These are phyloP conservation scores for Penicillium sp. DNA, from an alignment of 2,329 filamentous ascomycete genomes.

Conservation along the genomic window DNA sequence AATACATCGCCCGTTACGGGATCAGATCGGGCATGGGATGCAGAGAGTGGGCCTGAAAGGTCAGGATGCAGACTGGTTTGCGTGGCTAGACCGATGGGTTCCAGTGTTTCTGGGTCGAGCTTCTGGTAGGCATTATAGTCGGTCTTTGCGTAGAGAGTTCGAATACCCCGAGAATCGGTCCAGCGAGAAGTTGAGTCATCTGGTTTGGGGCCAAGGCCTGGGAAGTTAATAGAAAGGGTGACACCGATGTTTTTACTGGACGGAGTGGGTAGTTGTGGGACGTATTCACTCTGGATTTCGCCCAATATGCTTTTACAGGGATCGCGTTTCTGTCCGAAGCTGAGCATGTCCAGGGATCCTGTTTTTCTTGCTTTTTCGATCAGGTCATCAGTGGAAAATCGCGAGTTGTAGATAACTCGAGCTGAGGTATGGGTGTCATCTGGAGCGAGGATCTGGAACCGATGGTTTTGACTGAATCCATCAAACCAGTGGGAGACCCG, in stretches of 20 bases:
- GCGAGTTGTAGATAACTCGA: conserved; percentile 68
- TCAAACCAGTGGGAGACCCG: conserved; percentile 77
- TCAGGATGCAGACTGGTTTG: conserved; percentile 66
- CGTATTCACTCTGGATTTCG: conserved; percentile 53
- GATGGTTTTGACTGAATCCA: conserved; percentile 67
- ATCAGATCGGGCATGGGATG: conserved; percentile 70
- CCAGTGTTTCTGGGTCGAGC: conserved; percentile 68
- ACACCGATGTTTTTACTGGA: conserved; percentile 66
- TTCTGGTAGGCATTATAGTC: conserved; percentile 60
- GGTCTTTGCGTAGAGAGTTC: conserved; percentile 59
- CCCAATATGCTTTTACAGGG: conserved; percentile 71
- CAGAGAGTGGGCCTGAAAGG: conserved; percentile 65
- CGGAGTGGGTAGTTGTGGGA: conserved; percentile 50
- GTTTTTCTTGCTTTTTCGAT: conserved; percentile 60
- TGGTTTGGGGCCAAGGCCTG: conserved; percentile 48
- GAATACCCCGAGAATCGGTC: conserved; percentile 39
- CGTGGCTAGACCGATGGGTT: conserved; percentile 64
- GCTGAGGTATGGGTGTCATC: conserved; percentile 31
- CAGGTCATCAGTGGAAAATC: conserved; percentile 64
- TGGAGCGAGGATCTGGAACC: conserved; percentile 64
- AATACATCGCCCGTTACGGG: conserved; percentile 71
- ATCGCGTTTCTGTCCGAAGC: conserved; percentile 70
- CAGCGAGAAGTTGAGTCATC: conserved; percentile 25
- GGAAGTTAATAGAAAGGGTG: conserved; percentile 63
- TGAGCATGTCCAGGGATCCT: conserved; percentile 57